Evolutionary conservation across 2,329 filamentous ascomycete genomes (phyloP).

Genomic region (Ophiosphaerella herpotricha): DNA sequence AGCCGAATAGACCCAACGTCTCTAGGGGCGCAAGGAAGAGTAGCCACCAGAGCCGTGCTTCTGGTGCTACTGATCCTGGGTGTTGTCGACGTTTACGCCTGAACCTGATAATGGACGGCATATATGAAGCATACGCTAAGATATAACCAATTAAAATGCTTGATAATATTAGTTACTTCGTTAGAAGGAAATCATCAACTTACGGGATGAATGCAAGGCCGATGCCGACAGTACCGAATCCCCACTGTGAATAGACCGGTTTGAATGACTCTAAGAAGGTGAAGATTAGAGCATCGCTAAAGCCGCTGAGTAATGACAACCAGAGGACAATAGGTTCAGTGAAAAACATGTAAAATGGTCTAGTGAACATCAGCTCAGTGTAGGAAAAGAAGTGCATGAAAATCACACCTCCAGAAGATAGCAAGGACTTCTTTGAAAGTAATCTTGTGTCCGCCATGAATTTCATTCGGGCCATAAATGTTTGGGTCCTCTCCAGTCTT

Average conservation of each 20-base stretch:
- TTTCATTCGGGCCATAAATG: constrained; percentile 74
- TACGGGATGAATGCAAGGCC: constrained; percentile 66
- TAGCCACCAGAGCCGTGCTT: constrained; percentile 68
- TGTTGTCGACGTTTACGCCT: constrained; percentile 54
- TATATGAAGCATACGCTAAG: constrained; percentile 63
- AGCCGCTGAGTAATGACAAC: constrained; percentile 72
- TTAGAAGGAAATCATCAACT: not conserved
- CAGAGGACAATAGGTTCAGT: constrained; percentile 74
- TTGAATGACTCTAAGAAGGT: constrained; percentile 74
- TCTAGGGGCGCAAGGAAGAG: constrained; percentile 65
- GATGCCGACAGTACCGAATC: constrained; percentile 60
- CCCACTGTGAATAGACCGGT: constrained; percentile 70
- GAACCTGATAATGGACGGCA: constrained; percentile 60
- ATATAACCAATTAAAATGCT: constrained; percentile 67
- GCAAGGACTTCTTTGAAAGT: constrained; percentile 50
- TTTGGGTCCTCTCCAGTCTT: constrained; percentile 62
- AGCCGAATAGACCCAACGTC: constrained; percentile 70
- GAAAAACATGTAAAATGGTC: constrained; percentile 74
- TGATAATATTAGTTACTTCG: not conserved
- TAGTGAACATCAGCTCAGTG: constrained; percentile 30
- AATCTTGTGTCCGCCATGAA: constrained; percentile 41
- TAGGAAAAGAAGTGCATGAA: not conserved
- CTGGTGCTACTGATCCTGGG: constrained; percentile 59
- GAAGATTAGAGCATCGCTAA: constrained; percentile 76
- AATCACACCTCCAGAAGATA: constrained; percentile 51